These are phyloP conservation scores for Cyamopsis tetragonoloba DNA, from an alignment of 306 rosid species.

Conservation along the genomic window DNA sequence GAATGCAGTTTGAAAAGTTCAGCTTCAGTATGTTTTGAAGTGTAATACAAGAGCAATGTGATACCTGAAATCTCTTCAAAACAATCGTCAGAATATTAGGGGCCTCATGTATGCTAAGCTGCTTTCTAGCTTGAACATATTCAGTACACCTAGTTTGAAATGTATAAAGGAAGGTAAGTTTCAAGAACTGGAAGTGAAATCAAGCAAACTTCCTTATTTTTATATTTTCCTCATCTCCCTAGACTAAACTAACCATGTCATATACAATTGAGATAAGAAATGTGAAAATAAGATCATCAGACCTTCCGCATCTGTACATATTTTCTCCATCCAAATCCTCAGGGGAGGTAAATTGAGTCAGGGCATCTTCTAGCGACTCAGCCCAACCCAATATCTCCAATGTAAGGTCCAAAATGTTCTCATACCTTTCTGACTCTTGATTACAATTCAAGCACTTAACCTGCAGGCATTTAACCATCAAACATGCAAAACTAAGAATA, in stretches of 20 bases:
- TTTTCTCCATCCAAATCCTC: slow-evolving; percentile 92
- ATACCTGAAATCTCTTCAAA: slow-evolving; percentile 88
- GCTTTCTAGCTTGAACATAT: slow-evolving; percentile 79
- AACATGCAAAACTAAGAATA: not conserved
- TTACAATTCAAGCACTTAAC: slow-evolving; percentile 76
- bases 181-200: slow-evolving; percentile 18
- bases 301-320: slow-evolving; percentile 93
- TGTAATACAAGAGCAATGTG: not conserved
- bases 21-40: no score
- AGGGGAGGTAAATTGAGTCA: slow-evolving; percentile 81
- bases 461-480: slow-evolving; percentile 37
- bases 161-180: slow-evolving; percentile 15
- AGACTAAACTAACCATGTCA: no score
- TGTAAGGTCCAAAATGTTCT: slow-evolving; percentile 77
- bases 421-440: slow-evolving; percentile 79
- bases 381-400: slow-evolving; percentile 87
- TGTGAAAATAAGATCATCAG: slow-evolving; percentile 6
- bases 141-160: slow-evolving; percentile 60
- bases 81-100: slow-evolving; percentile 82
- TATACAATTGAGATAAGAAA: no score
- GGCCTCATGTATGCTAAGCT: slow-evolving; percentile 80
- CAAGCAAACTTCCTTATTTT: not conserved
- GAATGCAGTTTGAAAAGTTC: no score
- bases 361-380: slow-evolving; percentile 78
- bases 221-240: no score